Conservation (phyloP, 805 yeast genomes). For the Monosporozyma solicola region DNA sequence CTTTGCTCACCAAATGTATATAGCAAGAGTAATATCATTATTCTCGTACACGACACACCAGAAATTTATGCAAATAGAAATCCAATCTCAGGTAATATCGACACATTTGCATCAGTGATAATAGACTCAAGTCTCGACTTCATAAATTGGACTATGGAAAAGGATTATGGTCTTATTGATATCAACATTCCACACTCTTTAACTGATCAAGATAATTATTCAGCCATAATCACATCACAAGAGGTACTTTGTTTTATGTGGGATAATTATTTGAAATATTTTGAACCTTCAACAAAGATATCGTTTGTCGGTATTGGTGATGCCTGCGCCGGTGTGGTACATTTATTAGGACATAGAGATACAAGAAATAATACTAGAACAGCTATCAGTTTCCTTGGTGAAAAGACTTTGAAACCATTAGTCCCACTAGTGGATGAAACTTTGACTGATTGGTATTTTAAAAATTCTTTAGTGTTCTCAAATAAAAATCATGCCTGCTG, state of each 20-base stretch:
- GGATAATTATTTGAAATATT: slow-evolving; percentile 83
- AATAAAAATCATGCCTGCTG: slow-evolving; percentile 70
- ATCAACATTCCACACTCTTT: slow-evolving; percentile 59
- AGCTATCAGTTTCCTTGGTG: slow-evolving; percentile 59
- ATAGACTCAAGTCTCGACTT: slow-evolving; percentile 66
- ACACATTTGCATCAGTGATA: slow-evolving; percentile 60
- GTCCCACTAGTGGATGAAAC: slow-evolving; percentile 86
- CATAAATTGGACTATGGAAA: slow-evolving; percentile 54
- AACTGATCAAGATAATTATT: slow-evolving; percentile 43
- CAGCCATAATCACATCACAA: slow-evolving; percentile 60
- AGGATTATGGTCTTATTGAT: slow-evolving; percentile 73
- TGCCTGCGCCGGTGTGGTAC: slow-evolving; percentile 78
- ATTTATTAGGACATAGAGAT: slow-evolving; percentile 76
- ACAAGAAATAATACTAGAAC: slow-evolving; percentile 58
- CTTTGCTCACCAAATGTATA: slow-evolving; percentile 58
- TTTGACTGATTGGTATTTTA: slow-evolving; percentile 84
- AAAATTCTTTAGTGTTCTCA: slow-evolving; percentile 76
- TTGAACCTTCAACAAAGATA: slow-evolving; percentile 53
- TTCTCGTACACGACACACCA: slow-evolving; percentile 84
- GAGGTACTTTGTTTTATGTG: slow-evolving; percentile 72
- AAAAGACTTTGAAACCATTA: slow-evolving; percentile 62
- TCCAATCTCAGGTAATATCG: slow-evolving; percentile 69
- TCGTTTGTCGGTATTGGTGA: slow-evolving; percentile 86
- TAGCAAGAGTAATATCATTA: slow-evolving; percentile 51
- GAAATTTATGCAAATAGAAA: slow-evolving; percentile 84